Conservation (phyloP, 768 basidiomycete species). For the Mycena belliarum region DNA sequence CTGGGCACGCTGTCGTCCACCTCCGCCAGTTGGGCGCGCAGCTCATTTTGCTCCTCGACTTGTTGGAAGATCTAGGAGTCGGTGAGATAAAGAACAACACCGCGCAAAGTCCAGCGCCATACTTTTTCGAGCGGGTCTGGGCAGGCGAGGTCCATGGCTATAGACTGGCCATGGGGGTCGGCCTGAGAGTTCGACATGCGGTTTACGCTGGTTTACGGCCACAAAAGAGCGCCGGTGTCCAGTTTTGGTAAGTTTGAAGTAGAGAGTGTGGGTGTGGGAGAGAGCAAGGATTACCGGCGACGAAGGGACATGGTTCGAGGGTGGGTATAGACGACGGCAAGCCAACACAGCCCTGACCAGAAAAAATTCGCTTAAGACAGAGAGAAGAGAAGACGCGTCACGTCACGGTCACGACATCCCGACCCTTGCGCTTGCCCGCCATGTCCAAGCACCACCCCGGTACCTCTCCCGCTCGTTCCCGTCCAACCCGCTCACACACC, state of each 20-base stretch:
- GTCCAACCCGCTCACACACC: no score
- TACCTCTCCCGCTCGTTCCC: no score
- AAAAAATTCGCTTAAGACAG: not conserved
- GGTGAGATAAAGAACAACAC: no score
- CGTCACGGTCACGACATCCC: not conserved
- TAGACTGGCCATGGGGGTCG: no score
- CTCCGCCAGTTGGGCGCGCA: conserved; percentile 42
- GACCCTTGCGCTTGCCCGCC: conserved; percentile 16
- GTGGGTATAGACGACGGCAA: no score
- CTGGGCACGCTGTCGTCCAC: conserved; percentile 18
- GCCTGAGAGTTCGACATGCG: not conserved
- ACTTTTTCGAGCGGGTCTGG: conserved; percentile 37
- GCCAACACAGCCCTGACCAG: no score
- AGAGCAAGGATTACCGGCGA: no score
- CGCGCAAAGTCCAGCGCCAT: not conserved
- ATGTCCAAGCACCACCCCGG: conserved; percentile 95
- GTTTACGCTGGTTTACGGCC: no score
- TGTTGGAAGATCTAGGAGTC: conserved; percentile 56
- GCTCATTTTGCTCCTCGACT: conserved; percentile 59
- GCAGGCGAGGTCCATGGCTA: conserved; percentile 14
- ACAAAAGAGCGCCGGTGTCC: not conserved
- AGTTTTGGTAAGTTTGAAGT: no score
- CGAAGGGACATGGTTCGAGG: no score
- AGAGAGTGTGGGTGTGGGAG: no score
- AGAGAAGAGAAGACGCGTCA: no score